Evolutionary conservation across 1,139 yeast genomes (phyloP).

Genomic region (Zygosaccharomyces pseudobailii): DNA sequence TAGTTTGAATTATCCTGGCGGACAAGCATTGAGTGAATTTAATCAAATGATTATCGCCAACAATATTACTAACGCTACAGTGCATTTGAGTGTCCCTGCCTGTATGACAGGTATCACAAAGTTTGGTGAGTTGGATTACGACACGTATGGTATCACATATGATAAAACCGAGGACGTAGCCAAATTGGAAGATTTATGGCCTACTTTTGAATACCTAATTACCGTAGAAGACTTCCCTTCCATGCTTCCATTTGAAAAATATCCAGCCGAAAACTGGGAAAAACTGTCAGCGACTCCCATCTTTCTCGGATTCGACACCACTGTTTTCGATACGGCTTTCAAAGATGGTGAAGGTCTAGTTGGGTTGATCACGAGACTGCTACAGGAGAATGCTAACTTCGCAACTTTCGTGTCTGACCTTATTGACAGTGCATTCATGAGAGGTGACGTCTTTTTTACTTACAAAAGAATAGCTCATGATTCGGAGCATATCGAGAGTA

Average conservation of each 20-base stretch:
- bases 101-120: slow-evolving; percentile 86
- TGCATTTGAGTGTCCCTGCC: slow-evolving; percentile 75
- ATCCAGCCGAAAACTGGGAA: slow-evolving; percentile 38
- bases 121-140: slow-evolving; percentile 52
- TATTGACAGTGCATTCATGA: slow-evolving; percentile 21
- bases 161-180: slow-evolving; percentile 65
- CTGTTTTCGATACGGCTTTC: slow-evolving; percentile 16
- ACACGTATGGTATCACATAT: slow-evolving; percentile 43
- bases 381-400: slow-evolving; percentile 11
- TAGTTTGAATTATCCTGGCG: slow-evolving; percentile 84
- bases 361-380: slow-evolving; percentile 11
- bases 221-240: slow-evolving; percentile 34
- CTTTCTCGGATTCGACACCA: slow-evolving; percentile 36
- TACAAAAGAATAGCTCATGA: slow-evolving; percentile 29
- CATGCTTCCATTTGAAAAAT: slow-evolving; percentile 18
- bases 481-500: neutral
- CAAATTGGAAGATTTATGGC: slow-evolving; percentile 44
- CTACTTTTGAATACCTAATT: slow-evolving; percentile 54
- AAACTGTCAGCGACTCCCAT: slow-evolving; percentile 36
- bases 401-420: slow-evolving; percentile 11
- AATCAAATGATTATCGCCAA: slow-evolving; percentile 42
- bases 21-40: slow-evolving; percentile 56
- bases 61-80: slow-evolving; percentile 32
- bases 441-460: slow-evolving; percentile 30
- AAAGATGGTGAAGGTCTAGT: slow-evolving; percentile 17